Percentiles rank a stretch among this genome's conserved stretches.
These are phyloP conservation scores for Neurospora sp. DNA, from an alignment of 495 filamentous ascomycete species.

Conservation along the genomic window DNA sequence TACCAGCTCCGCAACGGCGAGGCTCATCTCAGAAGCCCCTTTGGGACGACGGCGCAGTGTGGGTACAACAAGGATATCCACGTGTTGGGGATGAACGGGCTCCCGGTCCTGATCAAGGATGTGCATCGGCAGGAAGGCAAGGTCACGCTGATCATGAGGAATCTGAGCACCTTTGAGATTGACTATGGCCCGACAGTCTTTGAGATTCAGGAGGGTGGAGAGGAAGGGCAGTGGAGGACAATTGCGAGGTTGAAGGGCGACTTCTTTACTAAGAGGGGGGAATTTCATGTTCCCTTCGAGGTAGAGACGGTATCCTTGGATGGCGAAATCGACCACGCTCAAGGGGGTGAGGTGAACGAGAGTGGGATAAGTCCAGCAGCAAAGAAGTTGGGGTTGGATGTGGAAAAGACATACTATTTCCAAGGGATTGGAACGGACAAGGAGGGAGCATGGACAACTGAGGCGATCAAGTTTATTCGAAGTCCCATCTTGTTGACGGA, in stretches of 20 bases:
- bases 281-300: not conserved
- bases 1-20: conserved; percentile 21
- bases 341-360: not conserved
- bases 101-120: conserved; percentile 4
- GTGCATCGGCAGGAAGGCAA: conserved; percentile 4
- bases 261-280: conserved; percentile 12
- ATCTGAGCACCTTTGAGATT: conserved; percentile 22
- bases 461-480: conserved; percentile 1
- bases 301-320: not conserved
- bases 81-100: conserved; percentile 18
- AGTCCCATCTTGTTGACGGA: conserved; percentile 1
- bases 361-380: not conserved
- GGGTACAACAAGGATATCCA: conserved; percentile 18
- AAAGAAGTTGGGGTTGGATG: not conserved
- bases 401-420: not conserved
- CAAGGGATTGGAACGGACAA: not conserved
- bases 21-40: not conserved
- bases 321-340: not conserved
- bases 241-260: conserved; percentile 19
- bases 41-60: not conserved
- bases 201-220: conserved; percentile 14
- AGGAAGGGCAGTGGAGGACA: conserved; percentile 1
- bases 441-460: conserved; percentile 1
- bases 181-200: conserved; percentile 21
- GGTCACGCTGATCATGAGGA: conserved; percentile 9